These are phyloP conservation scores for Brasenia schreberi DNA, from an alignment of 164 flowering plant species.

Conservation along the genomic window DNA sequence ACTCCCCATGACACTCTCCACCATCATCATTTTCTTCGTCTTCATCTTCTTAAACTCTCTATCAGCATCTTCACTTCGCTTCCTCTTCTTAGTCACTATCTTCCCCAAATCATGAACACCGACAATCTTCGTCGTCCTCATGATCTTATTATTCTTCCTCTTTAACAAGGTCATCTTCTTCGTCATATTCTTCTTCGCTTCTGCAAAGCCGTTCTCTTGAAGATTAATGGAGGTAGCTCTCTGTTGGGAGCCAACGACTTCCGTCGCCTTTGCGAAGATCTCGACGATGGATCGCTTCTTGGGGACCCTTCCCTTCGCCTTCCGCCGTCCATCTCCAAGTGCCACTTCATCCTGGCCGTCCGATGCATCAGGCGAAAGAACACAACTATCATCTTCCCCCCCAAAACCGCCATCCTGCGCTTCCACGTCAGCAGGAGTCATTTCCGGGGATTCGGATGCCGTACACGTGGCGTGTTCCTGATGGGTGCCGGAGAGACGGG, in stretches of 20 bases:
- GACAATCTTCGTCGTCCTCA: neutral
- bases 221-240: too few relatives aligned
- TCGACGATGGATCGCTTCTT: slow-evolving; percentile 61
- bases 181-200: neutral
- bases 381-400: slow-evolving; percentile 1
- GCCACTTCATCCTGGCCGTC: slow-evolving; percentile 16
- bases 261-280: slow-evolving; percentile 47
- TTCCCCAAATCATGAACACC: neutral
- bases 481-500: neutral
- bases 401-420: slow-evolving; percentile 2
- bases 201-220: neutral
- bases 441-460: neutral
- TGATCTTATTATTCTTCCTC: neutral
- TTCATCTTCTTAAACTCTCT: neutral
- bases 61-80: neutral
- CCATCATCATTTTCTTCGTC: neutral
- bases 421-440: neutral
- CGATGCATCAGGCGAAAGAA: slow-evolving; percentile 14
- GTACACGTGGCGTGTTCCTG: neutral
- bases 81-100: neutral
- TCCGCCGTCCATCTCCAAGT: slow-evolving; percentile 2
- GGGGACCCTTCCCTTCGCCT: slow-evolving; percentile 16
- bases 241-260: slow-evolving; percentile 10
- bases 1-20: neutral
- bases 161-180: neutral